Conservation (phyloP, 345 rosid genomes). For the Gynandropsis gynandra region DNA sequence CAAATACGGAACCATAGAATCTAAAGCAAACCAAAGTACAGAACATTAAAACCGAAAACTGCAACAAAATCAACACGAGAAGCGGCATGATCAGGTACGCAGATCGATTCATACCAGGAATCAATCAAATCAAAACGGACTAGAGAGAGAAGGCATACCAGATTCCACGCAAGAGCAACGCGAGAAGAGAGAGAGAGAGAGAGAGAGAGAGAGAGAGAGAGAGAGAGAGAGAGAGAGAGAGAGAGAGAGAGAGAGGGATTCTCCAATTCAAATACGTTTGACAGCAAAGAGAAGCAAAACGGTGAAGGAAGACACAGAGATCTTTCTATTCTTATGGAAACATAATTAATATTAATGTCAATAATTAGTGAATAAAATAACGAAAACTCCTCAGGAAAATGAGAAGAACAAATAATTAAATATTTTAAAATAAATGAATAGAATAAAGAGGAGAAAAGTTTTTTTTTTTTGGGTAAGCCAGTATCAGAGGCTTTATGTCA, state of each 20-base stretch:
- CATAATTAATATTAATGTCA: not conserved
- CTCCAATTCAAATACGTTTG: no score
- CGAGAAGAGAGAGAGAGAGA: not conserved
- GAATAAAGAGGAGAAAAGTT: no score
- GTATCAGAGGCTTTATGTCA: not conserved
- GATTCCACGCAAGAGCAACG: no score
- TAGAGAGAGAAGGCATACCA: not conserved
- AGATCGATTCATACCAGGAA: not conserved
- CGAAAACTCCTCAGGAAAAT: not conserved
- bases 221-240: conserved; percentile 2
- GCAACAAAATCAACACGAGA: not conserved
- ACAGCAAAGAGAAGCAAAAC: no score
- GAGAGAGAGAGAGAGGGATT: not conserved
- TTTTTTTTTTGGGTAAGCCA: conserved; percentile 5
- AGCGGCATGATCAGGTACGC: not conserved
- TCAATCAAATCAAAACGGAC: conserved; percentile 16
- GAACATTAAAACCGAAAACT: not conserved
- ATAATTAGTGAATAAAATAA: not conserved
- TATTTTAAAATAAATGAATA: no score
- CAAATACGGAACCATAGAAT: not conserved
- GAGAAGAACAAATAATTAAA: conserved; percentile 1
- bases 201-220: not conserved
- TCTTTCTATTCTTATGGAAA: conserved; percentile 14
- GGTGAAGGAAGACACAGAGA: no score
- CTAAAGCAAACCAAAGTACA: not conserved